Evolutionary conservation across 2,329 filamentous ascomycete species (phyloP), one percentile per base, ranked within the genome.

Genomic region (Penicillium hesseltinei): DNA sequence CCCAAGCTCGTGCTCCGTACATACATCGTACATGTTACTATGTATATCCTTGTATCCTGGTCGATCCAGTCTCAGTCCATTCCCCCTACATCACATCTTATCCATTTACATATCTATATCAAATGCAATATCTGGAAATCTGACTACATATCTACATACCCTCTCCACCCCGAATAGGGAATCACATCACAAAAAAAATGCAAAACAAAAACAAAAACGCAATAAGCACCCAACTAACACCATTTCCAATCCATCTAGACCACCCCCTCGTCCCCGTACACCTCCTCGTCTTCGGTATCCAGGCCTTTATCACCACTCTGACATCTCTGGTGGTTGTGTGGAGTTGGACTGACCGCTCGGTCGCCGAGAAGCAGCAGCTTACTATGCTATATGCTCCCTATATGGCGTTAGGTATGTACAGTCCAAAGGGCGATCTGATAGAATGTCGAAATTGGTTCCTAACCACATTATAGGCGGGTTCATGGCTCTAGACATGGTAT

Each of bases 261-360:
- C 79, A 85, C 54, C 80, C 84, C 0, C 77, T 82, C 47, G 63
- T 86, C 5, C 84, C 86, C 0, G 71, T 88, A 0, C 81, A 86
- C 50, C 75, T 89, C 1, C 78, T 89, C 2, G 72, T 84, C 3
- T 88, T 83, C 63, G 81, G 82, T 0, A 70, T 84, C 10, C 80
- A 88, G 66, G 83, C 84, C 0, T 82, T 80, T 36, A 61, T 88
- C 54, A 88, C 86, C 1, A 88, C 87, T 0, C 66, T 83, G 42
- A 83, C 84, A 0, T 89, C 86, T 65, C 78, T 89, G 45, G 78
- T 81, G 2, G 86, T 89, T 56, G 84, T 82, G 62, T 73, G 82
- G 71, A 78, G 76, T 61, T 89, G 86, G 84, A 68, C 71, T 3
- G 75, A 75, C 46, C 75, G 81, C 31, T 73, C 74, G 0, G 61